Evolutionary conservation across 148 eudicot species (phyloP), one percentile per base, ranked within the genome.

Genomic region (Rhododendron henanense): DNA sequence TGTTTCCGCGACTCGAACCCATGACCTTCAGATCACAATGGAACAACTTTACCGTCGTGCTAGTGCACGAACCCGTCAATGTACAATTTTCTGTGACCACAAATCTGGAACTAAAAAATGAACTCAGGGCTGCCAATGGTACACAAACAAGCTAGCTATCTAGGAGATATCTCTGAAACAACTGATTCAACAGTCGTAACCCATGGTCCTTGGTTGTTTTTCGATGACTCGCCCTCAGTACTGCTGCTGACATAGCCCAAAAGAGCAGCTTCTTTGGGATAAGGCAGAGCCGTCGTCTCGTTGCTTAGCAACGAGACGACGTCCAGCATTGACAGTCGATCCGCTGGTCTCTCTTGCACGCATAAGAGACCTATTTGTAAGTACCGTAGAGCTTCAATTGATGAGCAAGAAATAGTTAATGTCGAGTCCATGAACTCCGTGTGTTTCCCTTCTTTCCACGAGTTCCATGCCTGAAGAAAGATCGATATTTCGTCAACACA

Each of bases 191-290:
- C 31, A 63, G 31, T 8, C 2, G 4, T 8, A 69, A 21, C 18
- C 45, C 79, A 13, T 13, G 11, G 9, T 21, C n/a, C 45, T 75
- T 15, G 16, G 16, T 44, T 78, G 16, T 21, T 44, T 39, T 11
- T 44, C 1, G 81, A 78, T 44, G 81, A 78, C 44, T 78, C 53
- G 10, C 13, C 51, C 45, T 44, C 81, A 10, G 81, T 78, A 2
- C 53, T 3, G 41, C 6, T 71, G 76, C 55, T 23, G 21, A 10
- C 1, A 78, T 45, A 45, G 53, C 25, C 47, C 15, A 78, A 41
- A n/a, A 81, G n/a, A 6, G 82, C 61, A 50, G 82, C 63, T 14
- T 80, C 19, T 53, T 51, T 81, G 13, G 83, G 83, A 81, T 15
- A 16, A 48, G 83, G 83, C 65, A 81, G 41, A 18, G 11, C 41